phyloP scores from a whole-genome alignment of 305 asterid species.

The Fraxinus sp. region DNA sequence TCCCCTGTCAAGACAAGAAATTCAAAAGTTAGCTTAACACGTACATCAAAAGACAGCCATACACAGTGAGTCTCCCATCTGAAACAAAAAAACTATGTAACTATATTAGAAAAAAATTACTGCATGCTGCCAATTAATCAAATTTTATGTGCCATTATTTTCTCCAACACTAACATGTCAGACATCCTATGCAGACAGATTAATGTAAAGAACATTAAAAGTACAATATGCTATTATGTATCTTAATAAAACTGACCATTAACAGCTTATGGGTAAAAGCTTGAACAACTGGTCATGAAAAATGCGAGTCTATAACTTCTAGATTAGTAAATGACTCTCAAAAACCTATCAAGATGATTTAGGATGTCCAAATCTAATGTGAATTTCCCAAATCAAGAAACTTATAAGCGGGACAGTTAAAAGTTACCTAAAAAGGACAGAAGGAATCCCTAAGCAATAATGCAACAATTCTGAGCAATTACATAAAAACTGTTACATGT shows the following conservation, averaged over 20 bases:
- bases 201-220: neutral
- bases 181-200: neutral
- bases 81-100: neutral
- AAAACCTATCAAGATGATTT: neutral
- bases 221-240: neutral
- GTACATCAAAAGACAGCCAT: slow-evolving; percentile 17
- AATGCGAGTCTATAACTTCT: neutral
- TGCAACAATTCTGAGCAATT: neutral
- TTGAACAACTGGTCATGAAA: neutral
- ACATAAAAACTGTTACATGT: neutral
- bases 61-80: neutral
- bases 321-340: neutral
- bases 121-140: neutral
- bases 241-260: neutral
- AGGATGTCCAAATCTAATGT: neutral
- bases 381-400: neutral
- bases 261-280: neutral
- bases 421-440: slow-evolving; percentile 25
- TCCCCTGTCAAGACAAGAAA: slow-evolving; percentile 59
- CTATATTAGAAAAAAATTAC: neutral
- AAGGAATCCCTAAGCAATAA: neutral
- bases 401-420: neutral
- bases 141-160: neutral
- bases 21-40: slow-evolving; percentile 23
- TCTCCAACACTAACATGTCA: neutral